phyloP scores from a whole-genome alignment of 139 green algal species.

The Parachlorella kessleri region DNA sequence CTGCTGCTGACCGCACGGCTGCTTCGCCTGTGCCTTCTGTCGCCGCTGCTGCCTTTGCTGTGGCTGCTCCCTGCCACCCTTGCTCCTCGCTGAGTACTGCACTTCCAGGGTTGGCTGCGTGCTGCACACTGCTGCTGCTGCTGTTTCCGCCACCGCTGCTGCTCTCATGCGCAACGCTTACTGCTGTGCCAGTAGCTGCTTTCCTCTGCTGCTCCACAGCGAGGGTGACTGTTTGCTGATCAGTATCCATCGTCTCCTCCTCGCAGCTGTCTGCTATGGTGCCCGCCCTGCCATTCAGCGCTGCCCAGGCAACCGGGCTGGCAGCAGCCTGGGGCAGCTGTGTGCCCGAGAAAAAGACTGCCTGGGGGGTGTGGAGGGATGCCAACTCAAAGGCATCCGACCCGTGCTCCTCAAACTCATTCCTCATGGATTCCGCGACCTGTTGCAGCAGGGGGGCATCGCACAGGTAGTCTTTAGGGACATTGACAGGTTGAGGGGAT shows the following conservation, averaged over 20 bases:
- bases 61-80: too few relatives aligned
- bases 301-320: not conserved
- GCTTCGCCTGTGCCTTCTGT: not conserved
- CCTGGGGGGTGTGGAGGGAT: not conserved
- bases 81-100: too few relatives aligned
- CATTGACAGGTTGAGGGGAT: too few relatives aligned
- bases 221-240: too few relatives aligned
- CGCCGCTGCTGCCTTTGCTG: not conserved
- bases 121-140: not conserved
- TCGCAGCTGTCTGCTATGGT: too few relatives aligned
- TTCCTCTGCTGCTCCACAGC: too few relatives aligned
- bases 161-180: not conserved
- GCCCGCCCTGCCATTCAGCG: not conserved
- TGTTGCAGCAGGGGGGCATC: conserved; percentile 41
- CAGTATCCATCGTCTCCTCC: too few relatives aligned
- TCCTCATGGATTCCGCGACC: conserved; percentile 57
- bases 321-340: not conserved
- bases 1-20: too few relatives aligned
- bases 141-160: not conserved
- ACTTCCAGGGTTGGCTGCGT: too few relatives aligned
- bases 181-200: not conserved
- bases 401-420: conserved; percentile 54
- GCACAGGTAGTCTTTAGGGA: too few relatives aligned
- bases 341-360: not conserved
- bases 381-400: conserved; percentile 17